Base-by-base conservation (phyloP, 805 yeast genomes). In the Wickerhamiella shivajii region DNA sequence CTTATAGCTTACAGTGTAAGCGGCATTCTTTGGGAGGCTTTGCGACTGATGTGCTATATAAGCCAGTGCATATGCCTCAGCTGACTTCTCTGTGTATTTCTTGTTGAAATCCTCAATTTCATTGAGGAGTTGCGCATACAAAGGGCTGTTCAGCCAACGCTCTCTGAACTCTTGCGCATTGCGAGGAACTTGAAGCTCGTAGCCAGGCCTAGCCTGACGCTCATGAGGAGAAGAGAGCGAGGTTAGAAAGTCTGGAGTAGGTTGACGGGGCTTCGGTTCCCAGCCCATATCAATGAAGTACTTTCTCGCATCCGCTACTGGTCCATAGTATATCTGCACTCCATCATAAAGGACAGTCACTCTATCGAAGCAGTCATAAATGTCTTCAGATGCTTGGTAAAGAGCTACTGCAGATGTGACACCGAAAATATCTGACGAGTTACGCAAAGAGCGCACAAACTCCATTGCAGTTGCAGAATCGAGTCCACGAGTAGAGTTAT, bases 391-490 rank as follows among this genome's bases (percentile, higher is more conserved):
- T 38, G 77, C 76, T 53, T 74, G 80, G 51, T 71, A 71, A 31
- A 77, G 71, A 18, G 87, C 78, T 31, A 77, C 74, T 28, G 74
- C 61, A 1, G 79, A 72, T 4, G 77, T 61, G 10, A 68, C 59
- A 16, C 64, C 60, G 37, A 66, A 52, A 32, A 74, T 55, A 22
- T 61, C 55, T 3, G 83, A 74, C n/a, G 69, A 58, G 2, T 71
- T 65, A 45, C 77, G 71, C 40, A 79, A 61, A 14, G 81, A 75
- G 40, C 70, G 62, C 25, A 77, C 63, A 47, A 71, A 79, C 50
- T 77, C 85, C 42, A 76, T 61, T 3, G 93, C 92, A 26, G 90
- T 78, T 8, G 90, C 77, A 3, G 90, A 67, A 56, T 79, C 93
- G 39, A 80, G 63, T 46, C 93, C 93, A 60, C 90, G 69, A 5